phyloP scores from a whole-genome alignment of 768 basidiomycete species.

The Naematelia aurantialba region DNA sequence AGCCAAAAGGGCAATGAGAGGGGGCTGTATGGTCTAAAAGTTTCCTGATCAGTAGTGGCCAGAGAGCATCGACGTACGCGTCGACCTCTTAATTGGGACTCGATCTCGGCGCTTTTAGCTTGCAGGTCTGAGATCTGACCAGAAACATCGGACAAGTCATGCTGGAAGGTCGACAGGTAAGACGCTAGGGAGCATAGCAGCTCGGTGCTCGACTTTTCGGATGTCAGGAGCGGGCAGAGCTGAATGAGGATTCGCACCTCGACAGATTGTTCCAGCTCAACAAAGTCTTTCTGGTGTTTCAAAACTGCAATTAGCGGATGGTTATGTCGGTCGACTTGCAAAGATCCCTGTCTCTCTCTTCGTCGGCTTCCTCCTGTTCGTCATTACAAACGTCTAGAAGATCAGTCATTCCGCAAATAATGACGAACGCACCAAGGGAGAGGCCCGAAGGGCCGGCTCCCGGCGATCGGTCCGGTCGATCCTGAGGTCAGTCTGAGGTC shows the following conservation, averaged over 20 bases:
- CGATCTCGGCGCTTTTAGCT: conserved; percentile 82
- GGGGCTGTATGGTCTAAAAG: conserved; percentile 77
- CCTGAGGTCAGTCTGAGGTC: conserved; percentile 3
- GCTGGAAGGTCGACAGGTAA: conserved; percentile 93
- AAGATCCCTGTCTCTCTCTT: conserved; percentile 20
- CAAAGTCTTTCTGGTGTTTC: conserved; percentile 27
- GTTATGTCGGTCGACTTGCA: conserved; percentile 14
- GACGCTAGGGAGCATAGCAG: conserved; percentile 82
- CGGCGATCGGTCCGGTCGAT: conserved; percentile 21
- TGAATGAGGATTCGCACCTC: conserved; percentile 23
- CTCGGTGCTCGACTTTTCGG: conserved; percentile 84
- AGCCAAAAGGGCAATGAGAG: conserved; percentile 72
- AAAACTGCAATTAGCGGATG: conserved; percentile 17
- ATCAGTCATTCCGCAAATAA: neutral
- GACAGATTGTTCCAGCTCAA: conserved; percentile 37
- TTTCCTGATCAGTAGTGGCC: neutral
- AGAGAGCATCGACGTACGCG: conserved; percentile 57
- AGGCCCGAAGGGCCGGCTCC: conserved; percentile 35
- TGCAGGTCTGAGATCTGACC: conserved; percentile 95
- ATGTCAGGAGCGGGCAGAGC: too few relatives aligned
- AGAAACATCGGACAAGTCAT: conserved; percentile 87
- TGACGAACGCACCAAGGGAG: neutral
- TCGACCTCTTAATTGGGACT: conserved; percentile 75
- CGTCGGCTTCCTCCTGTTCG: conserved; percentile 9
- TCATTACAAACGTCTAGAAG: conserved; percentile 1